Base-by-base conservation (phyloP, 768 basidiomycete genomes). In the Mycena haematopus region DNA sequence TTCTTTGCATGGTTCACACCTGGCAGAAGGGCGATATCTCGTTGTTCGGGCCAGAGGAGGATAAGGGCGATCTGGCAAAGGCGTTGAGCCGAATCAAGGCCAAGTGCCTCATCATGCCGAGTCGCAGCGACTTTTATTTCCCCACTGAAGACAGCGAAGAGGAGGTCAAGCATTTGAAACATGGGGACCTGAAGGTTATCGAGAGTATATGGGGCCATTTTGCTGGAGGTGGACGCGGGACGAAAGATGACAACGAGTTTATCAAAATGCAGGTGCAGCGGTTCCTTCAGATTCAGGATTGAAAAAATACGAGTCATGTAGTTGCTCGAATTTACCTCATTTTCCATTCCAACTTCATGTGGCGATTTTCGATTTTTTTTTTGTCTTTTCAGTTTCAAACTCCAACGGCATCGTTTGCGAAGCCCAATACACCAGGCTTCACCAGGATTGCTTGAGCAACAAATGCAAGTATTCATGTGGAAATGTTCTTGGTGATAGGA, bases 141-240 rank as follows among this genome's bases (percentile, higher is more conserved):
- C 65, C 62, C 17, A 62, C 65, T 0, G 62, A 67, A 42, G 65
- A 67, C 31, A 63, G 55, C 33, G 58, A 60, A 24, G 57, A 60
- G 24, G 65, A 67, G 36, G 46, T 63, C n/a, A 60, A 53, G 24
- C 55, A 63, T 60, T 14, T 66, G 35, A 52, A 66, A 27, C 7
- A 52, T 27, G 65, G 65, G 10, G 56, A 62, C 21, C 54, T 67
- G 15, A 56, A 60, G 31, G 55, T 67, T 3, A 67, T 67, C 14
- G 58, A 67, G 42, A 67, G 65, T 14, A 63, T 67, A 5, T 67
- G 65, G 65, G 65, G 65, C 2, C 65, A 67, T 60, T 47, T 67
- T 19, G 65, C 65, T 8, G 65, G 65, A 0, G 65, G 65, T 5
- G 65, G 65, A 42, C 47, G 50, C 11, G 62, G 65, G 33, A 63